Conservation (phyloP, 352 stramenopile species). For the Blastocystis sp. region DNA sequence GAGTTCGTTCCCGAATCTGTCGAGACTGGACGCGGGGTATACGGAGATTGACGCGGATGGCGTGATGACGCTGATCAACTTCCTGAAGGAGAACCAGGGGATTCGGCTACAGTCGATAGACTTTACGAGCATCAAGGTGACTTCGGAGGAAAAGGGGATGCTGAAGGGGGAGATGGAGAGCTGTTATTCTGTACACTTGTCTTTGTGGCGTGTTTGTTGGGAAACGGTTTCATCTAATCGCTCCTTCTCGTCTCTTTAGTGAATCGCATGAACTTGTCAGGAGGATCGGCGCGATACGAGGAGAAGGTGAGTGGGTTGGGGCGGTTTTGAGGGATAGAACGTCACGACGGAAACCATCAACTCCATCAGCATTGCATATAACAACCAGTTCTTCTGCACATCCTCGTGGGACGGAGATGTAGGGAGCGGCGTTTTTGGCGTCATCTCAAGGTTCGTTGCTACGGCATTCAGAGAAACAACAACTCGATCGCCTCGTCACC, state of each 20-base stretch:
- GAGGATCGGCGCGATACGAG: not conserved
- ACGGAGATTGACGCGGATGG: constrained; percentile 45
- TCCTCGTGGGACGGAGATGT: constrained; percentile 68
- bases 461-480: not conserved
- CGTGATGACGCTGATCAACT: constrained; percentile 38
- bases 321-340: not conserved
- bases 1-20: constrained; percentile 20
- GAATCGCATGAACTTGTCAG: not conserved
- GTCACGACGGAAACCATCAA: constrained; percentile 50
- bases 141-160: constrained; percentile 1
- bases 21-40: constrained; percentile 37
- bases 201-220: constrained; percentile 6
- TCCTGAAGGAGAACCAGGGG: constrained; percentile 43
- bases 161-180: constrained; percentile 45
- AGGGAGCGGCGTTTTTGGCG: not conserved
- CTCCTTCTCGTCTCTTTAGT: too few species aligned
- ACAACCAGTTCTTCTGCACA: constrained; percentile 23
- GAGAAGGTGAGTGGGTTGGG: constrained; percentile 3
- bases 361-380: constrained; percentile 18
- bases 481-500: not conserved
- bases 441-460: constrained; percentile 36
- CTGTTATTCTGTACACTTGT: constrained; percentile 31
- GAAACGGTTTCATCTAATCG: too few species aligned
- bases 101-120: constrained; percentile 31
- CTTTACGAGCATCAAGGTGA: constrained; percentile 32